Conservation (phyloP, 805 yeast species). For the Dipodascus albidus region DNA sequence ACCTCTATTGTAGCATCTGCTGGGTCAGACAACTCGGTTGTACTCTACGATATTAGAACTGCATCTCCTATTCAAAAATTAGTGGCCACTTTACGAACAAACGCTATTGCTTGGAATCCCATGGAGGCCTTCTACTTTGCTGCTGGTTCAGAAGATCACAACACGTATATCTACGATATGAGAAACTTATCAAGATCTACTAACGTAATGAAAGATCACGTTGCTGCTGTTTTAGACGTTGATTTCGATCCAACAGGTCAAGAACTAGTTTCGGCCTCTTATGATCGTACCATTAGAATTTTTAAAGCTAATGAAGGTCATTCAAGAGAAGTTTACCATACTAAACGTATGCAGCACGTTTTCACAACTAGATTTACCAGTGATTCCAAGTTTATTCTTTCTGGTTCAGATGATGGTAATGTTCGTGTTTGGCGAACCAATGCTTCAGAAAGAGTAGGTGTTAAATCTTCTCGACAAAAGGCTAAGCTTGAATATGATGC, state of each 20-base stretch:
- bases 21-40: constrained; percentile 83
- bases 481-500: constrained; percentile 81
- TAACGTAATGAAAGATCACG: constrained; percentile 89
- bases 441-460: constrained; percentile 74
- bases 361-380: constrained; percentile 75
- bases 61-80: constrained; percentile 87
- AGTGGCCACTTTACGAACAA: constrained; percentile 70
- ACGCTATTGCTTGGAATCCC: constrained; percentile 91
- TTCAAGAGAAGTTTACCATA: constrained; percentile 89
- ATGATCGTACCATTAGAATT: constrained; percentile 84
- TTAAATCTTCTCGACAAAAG: constrained; percentile 71
- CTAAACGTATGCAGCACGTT: constrained; percentile 95
- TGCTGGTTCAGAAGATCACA: constrained; percentile 88
- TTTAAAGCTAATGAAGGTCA: constrained; percentile 73
- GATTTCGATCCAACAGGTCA: constrained; percentile 97
- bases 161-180: constrained; percentile 93
- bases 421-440: constrained; percentile 85
- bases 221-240: constrained; percentile 86
- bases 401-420: constrained; percentile 96
- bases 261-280: constrained; percentile 89
- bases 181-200: constrained; percentile 72
- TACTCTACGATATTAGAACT: constrained; percentile 82
- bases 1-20: constrained; percentile 81
- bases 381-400: constrained; percentile 77
- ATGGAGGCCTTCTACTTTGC: constrained; percentile 95